A percentile compares a stretch with the other conserved stretches of the same genome.
Evolutionary conservation across 225 moss, liverwort and hornwort species (phyloP).

Genomic region (Bryum argenteum): DNA sequence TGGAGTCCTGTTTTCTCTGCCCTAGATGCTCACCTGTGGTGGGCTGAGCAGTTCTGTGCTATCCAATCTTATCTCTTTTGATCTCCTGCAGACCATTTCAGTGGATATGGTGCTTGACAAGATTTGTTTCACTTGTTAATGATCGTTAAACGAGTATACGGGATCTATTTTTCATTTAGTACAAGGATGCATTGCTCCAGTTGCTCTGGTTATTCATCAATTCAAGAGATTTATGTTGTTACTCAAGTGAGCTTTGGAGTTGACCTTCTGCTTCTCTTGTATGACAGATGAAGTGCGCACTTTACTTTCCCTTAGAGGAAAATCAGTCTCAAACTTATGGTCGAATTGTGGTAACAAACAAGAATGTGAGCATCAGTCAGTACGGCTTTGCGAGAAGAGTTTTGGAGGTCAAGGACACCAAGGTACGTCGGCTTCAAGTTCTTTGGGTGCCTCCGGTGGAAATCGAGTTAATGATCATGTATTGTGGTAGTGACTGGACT

Average conservation of each 20-base stretch:
- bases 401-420: slow-evolving; percentile 56
- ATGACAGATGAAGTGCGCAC: slow-evolving; percentile 66
- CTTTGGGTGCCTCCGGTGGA: background rate
- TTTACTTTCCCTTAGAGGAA: slow-evolving; percentile 54
- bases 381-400: slow-evolving; percentile 64
- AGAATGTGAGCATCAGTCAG: slow-evolving; percentile 36
- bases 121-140: background rate
- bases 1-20: background rate
- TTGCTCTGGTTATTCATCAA: no score
- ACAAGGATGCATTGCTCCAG: no score
- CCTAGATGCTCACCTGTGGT: background rate
- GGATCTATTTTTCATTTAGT: background rate
- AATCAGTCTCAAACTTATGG: slow-evolving; percentile 53
- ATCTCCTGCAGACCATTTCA: background rate
- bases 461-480: background rate
- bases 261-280: slow-evolving; percentile 14
- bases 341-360: slow-evolving; percentile 59
- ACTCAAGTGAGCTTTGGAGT: no score
- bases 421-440: slow-evolving; percentile 34
- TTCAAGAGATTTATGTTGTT: no score
- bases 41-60: slow-evolving; percentile 11
- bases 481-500: slow-evolving; percentile 4
- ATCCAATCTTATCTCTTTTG: background rate
- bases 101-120: background rate
- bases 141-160: background rate